These are phyloP conservation scores for Termitomyces sp. DNA, from an alignment of 768 basidiomycete genomes.

Conservation along the genomic window DNA sequence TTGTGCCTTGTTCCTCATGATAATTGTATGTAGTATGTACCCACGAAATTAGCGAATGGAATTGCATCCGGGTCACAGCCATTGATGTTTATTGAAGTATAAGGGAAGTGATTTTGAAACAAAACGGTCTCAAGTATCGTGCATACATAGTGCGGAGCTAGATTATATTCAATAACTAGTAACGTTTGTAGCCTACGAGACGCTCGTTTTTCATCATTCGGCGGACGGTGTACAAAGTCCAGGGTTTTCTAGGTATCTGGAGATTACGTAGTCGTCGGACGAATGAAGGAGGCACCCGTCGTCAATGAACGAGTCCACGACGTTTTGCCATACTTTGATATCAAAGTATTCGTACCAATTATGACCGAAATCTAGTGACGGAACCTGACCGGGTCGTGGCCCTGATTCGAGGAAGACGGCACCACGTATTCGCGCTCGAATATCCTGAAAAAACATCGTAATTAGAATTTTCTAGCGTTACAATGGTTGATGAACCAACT, in stretches of 20 bases:
- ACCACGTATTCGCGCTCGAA: slow-evolving; percentile 26
- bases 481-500: slow-evolving; percentile 15
- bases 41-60: not conserved
- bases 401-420: slow-evolving; percentile 30
- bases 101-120: not conserved
- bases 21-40: not conserved
- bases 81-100: not conserved
- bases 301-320: slow-evolving; percentile 29
- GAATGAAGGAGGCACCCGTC: slow-evolving; percentile 1
- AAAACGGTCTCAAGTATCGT: not conserved
- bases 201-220: not conserved
- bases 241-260: too few species aligned
- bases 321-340: slow-evolving; percentile 30
- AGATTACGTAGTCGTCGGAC: not conserved
- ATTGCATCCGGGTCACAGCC: not conserved
- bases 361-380: slow-evolving; percentile 35
- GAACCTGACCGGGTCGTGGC: slow-evolving; percentile 28
- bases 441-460: slow-evolving; percentile 21
- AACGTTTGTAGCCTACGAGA: not conserved
- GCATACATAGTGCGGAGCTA: not conserved
- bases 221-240: not conserved
- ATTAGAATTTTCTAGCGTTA: not conserved
- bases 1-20: not conserved
- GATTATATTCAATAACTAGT: not conserved
- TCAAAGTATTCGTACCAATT: slow-evolving; percentile 39